phyloP scores from a whole-genome alignment of 2,329 filamentous ascomycete species.

The Fusarium sororula region DNA sequence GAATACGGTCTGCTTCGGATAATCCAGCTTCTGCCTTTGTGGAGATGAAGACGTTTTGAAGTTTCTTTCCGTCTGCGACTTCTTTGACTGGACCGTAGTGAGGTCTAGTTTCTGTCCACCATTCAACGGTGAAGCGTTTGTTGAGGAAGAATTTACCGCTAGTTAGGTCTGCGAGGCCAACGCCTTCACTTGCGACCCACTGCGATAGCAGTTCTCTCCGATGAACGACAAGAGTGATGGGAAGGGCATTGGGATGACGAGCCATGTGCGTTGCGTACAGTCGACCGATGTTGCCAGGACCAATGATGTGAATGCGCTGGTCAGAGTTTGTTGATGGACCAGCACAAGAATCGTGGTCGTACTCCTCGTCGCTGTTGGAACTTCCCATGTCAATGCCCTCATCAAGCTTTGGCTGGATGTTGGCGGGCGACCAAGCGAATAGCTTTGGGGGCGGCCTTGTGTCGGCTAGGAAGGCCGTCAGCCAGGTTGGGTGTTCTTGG shows the following conservation, averaged over 20 bases:
- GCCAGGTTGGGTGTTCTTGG: neutral
- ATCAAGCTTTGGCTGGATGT: neutral
- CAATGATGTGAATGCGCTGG: neutral
- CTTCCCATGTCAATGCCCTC: neutral
- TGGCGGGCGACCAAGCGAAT: conserved; percentile 5
- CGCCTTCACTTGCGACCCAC: neutral
- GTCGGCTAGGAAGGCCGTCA: neutral
- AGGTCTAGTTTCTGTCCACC: conserved; percentile 7
- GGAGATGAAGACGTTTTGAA: conserved; percentile 3
- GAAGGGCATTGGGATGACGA: neutral
- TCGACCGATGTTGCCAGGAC: conserved; percentile 4
- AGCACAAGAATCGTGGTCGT: accelerated
- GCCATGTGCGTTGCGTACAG: conserved; percentile 7
- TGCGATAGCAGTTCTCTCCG: neutral
- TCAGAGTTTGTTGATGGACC: neutral
- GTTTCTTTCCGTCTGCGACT: neutral
- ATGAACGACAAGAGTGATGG: conserved; percentile 1
- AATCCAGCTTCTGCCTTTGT: conserved; percentile 6
- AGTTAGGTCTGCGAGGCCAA: neutral
- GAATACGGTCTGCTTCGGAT: neutral
- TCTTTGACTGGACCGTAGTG: conserved; percentile 1
- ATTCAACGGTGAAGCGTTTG: conserved; percentile 2
- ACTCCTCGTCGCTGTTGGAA: neutral
- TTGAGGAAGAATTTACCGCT: neutral
- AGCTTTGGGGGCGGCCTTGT: neutral